These are phyloP conservation scores for Casuarina glauca DNA, from an alignment of 306 rosid genomes.

Conservation along the genomic window DNA sequence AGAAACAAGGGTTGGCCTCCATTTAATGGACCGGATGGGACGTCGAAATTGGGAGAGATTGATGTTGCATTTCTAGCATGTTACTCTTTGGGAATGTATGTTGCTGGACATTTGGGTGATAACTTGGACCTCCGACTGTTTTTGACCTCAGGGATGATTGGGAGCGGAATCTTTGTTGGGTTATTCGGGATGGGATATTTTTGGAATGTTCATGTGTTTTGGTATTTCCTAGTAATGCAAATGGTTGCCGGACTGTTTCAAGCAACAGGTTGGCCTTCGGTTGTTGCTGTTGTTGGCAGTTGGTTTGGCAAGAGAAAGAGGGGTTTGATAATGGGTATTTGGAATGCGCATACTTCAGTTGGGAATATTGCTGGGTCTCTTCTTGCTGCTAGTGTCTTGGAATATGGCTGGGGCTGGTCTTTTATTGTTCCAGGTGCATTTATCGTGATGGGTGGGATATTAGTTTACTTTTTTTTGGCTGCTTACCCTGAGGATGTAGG, in stretches of 20 bases:
- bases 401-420: slow-evolving; percentile 92
- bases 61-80: slow-evolving; percentile 72
- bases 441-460: slow-evolving; percentile 55
- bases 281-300: slow-evolving; percentile 81
- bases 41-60: slow-evolving; percentile 66
- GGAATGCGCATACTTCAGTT: slow-evolving; percentile 86
- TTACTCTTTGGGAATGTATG: slow-evolving; percentile 70
- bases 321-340: slow-evolving; percentile 79
- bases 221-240: slow-evolving; percentile 62
- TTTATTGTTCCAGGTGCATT: slow-evolving; percentile 54
- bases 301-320: slow-evolving; percentile 88
- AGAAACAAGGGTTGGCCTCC: slow-evolving; percentile 60
- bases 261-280: slow-evolving; percentile 91
- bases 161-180: slow-evolving; percentile 66
- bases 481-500: slow-evolving; percentile 77
- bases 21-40: slow-evolving; percentile 58
- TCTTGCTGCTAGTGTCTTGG: slow-evolving; percentile 71
- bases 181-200: slow-evolving; percentile 78
- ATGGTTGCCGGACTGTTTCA: slow-evolving; percentile 81
- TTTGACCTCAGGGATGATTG: slow-evolving; percentile 62
- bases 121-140: slow-evolving; percentile 62
- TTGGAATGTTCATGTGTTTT: slow-evolving; percentile 61
- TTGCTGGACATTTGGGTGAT: slow-evolving; percentile 79
- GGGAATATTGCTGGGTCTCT: slow-evolving; percentile 81
- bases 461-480: slow-evolving; percentile 62